Percentiles rank a stretch among this genome's conserved stretches.
Evolutionary conservation across 2,329 filamentous ascomycete species (phyloP).

Genomic region (Drechslerella dactyloides): DNA sequence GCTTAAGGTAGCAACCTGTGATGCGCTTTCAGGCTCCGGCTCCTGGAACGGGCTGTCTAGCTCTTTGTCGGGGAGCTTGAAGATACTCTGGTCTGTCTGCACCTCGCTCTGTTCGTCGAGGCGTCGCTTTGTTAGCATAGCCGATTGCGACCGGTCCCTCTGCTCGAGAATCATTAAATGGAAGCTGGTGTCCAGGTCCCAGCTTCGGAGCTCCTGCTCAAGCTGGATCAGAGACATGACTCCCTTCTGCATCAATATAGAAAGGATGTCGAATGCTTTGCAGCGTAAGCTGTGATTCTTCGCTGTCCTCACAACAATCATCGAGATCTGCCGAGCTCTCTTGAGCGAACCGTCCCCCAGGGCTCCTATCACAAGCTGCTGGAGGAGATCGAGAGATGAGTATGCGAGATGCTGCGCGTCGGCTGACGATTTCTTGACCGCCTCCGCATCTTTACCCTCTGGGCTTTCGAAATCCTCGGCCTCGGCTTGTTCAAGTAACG

Average conservation of each 20-base stretch:
- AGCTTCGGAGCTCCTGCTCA: constrained; percentile 37
- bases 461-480: constrained; percentile 54
- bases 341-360: constrained; percentile 42
- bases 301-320: constrained; percentile 49
- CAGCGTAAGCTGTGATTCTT: constrained; percentile 44
- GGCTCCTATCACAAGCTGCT: constrained; percentile 46
- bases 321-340: constrained; percentile 45
- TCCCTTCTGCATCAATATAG: constrained; percentile 48
- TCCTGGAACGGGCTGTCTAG: constrained; percentile 45
- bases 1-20: constrained; percentile 51
- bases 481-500: constrained; percentile 38
- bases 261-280: constrained; percentile 50
- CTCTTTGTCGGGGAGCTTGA: constrained; percentile 50
- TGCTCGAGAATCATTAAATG: constrained; percentile 51
- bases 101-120: constrained; percentile 51
- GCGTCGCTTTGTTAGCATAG: constrained; percentile 44
- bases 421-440: constrained; percentile 40
- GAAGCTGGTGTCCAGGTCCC: constrained; percentile 47
- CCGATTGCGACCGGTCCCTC: constrained; percentile 41
- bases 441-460: constrained; percentile 36
- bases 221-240: constrained; percentile 44
- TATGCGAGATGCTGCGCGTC: constrained; percentile 49
- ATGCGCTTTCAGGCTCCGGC: constrained; percentile 42
- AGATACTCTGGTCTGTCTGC: constrained; percentile 50
- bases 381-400: constrained; percentile 49